These are phyloP conservation scores for Sporisorium reilianum DNA, from an alignment of 1,284 basidiomycete genomes.

Conservation along the genomic window DNA sequence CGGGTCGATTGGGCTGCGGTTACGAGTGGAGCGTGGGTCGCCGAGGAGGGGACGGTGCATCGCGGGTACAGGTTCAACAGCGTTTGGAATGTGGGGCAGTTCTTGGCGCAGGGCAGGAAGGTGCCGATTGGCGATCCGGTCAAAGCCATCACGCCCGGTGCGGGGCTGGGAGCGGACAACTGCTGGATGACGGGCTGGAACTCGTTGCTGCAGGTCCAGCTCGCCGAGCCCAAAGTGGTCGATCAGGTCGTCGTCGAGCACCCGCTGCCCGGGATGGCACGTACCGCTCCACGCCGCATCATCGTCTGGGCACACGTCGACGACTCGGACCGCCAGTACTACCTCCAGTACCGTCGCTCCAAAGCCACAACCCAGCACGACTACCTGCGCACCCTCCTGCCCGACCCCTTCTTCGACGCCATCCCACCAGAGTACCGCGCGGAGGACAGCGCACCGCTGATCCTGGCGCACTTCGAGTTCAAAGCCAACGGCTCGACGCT, in stretches of 20 bases:
- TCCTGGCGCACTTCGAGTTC: constrained; percentile 33
- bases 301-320: constrained; percentile 41
- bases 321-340: constrained; percentile 26
- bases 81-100: constrained; percentile 39
- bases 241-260: constrained; percentile 44
- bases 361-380: constrained; percentile 13
- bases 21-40: constrained; percentile 37
- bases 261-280: constrained; percentile 34
- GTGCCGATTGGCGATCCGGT: constrained; percentile 46
- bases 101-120: constrained; percentile 38
- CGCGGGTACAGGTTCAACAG: constrained; percentile 40
- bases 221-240: constrained; percentile 32
- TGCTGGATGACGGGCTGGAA: constrained; percentile 52
- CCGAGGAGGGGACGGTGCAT: constrained; percentile 38
- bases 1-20: constrained; percentile 33
- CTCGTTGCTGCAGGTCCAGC: constrained; percentile 34
- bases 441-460: constrained; percentile 22
- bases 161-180: constrained; percentile 15
- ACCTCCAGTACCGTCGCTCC: constrained; percentile 21
- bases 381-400: constrained; percentile 20
- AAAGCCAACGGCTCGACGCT: constrained; percentile 34
- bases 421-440: constrained; percentile 28
- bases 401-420: constrained; percentile 16
- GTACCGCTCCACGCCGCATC: constrained; percentile 31
- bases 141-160: constrained; percentile 46